Base-by-base conservation (phyloP, 176 grass and related monocot species). In the Bromus sterilis region DNA sequence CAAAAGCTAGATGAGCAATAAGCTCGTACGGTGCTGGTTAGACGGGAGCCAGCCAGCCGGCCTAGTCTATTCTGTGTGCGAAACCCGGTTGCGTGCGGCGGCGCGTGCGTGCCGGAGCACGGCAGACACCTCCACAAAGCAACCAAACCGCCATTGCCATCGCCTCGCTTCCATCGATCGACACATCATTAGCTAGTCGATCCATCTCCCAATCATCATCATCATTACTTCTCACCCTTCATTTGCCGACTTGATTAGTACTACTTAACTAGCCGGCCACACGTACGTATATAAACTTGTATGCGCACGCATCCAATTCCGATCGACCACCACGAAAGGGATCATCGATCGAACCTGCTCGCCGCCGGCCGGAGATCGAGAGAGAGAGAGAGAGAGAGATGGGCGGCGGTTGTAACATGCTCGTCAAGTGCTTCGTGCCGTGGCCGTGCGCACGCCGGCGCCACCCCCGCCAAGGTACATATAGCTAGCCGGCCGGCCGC, bases 101-200 rank as follows among this genome's bases (percentile, higher is more conserved):
- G 49, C 75, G 81, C 59, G 12, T 49, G n/a, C 77, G 77, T 89
- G 56, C 21, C 36, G 71, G 76, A 26, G 41, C 87, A 85, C 77
- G 87, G 13, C 73, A 82, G 35, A 66, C 4, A 1, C 44, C 13
- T 24, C 67, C 14, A 42, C 40, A 42, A 41, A 41, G 56, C 74
- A 44, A 41, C 56, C 74, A 26, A 37, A 31, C 78, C 61, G 39
- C 49, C 26, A 29, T 71, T 30, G 32, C 31, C 37, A 66, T 36
- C 41, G 68, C 81, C 67, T 88, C 36, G 69, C 76, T 79, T 87
- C 20, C 18, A 18, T 32, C 43, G 13, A 46, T 6, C 28, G 67
- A 71, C 41, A 44, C 13, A 71, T 71, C 0, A 32, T 5, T n/a
- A n/a, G n/a, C n/a, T n/a, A n/a, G n/a, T n/a, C n/a, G n/a, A n/a